Evolutionary conservation across 2,329 filamentous ascomycete species (phyloP), one percentile per base, ranked within the genome.

Genomic region (Colletotrichum truncatum): DNA sequence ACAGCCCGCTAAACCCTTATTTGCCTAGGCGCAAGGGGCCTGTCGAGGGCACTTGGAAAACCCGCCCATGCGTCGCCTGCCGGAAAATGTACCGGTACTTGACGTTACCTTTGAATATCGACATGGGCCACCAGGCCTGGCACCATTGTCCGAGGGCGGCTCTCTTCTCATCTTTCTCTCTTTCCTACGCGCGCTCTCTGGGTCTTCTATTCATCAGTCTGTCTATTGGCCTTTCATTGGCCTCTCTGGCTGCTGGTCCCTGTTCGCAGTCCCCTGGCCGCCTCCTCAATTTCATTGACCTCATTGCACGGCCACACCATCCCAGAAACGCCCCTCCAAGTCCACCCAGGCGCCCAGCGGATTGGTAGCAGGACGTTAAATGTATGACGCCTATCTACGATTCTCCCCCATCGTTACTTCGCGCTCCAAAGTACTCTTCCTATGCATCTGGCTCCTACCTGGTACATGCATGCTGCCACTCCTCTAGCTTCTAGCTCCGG

Each of bases 321-420:
- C 59, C 51, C 63, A 49, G 45, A 63, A 28, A 48, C 64, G 52
- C 51, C 59, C 62, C 62, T 62, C 62, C 62, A 34, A 55, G 46
- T 28, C 62, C 51, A 48, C 25, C 60, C 58, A 53, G 38, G 39
- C 46, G 60, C 59, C 57, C 64, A 48, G 64, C 64, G 52, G 32
- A 58, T 66, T 64, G 64, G 59, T 66, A 66, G 64, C 58, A 52
- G 36, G 51, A 57, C 60, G 59, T 66, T 66, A 66, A 65, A 65
- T 66, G 64, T 66, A 66, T 66, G 64, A 66, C 64, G 64, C 64
- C 60, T 64, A 57, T 57, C 62, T 51, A 41, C 51, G 16, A 59
- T 30, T 43, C 49, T 64, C 36, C 43, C 38, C 62, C 62, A 26
- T 55, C 28, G 28, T 49, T 62, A 45, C 49, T 34, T 65, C 41